Evolutionary conservation across 805 yeast species (phyloP).

Genomic region (Cyberlindnera xylosilytica): DNA sequence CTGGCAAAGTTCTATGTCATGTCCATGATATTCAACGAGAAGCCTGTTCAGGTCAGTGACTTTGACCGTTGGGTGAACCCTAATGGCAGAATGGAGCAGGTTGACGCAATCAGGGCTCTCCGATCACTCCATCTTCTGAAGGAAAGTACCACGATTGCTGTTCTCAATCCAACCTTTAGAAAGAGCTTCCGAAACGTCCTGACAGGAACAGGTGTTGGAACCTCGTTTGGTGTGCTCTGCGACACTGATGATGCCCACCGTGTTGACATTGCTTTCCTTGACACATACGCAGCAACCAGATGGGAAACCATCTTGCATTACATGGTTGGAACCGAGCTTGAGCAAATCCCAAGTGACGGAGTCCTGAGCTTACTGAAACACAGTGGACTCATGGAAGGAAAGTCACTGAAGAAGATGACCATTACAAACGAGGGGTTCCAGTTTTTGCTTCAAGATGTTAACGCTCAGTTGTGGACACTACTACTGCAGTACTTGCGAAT

Average conservation of each 20-base stretch:
- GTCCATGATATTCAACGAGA: constrained; percentile 81
- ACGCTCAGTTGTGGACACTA: constrained; percentile 92
- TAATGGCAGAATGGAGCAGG: constrained; percentile 48
- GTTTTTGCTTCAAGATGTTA: constrained; percentile 86
- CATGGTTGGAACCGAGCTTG: constrained; percentile 91
- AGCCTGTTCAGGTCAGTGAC: constrained; percentile 62
- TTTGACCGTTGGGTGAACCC: constrained; percentile 75
- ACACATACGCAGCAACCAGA: constrained; percentile 74
- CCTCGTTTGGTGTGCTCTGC: constrained; percentile 75
- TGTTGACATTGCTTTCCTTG: constrained; percentile 65
- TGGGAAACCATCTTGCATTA: constrained; percentile 97
- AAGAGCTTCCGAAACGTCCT: constrained; percentile 76
- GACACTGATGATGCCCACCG: constrained; percentile 51
- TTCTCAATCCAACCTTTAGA: constrained; percentile 72
- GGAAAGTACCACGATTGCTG: constrained; percentile 46
- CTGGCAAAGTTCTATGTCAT: constrained; percentile 85
- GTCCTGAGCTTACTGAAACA: constrained; percentile 73
- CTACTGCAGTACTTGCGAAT: constrained; percentile 81
- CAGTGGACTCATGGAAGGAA: constrained; percentile 85
- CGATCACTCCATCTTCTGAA: constrained; percentile 71
- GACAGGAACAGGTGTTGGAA: constrained; percentile 68
- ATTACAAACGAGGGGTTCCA: constrained; percentile 95
- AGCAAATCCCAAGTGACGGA: constrained; percentile 70
- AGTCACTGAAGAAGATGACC: constrained; percentile 40
- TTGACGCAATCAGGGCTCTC: constrained; percentile 76